Percentiles rank a stretch among this genome's conserved stretches.
These are phyloP conservation scores for Rhodosporidiobolus odoratus DNA, from an alignment of 768 basidiomycete genomes.

Conservation along the genomic window DNA sequence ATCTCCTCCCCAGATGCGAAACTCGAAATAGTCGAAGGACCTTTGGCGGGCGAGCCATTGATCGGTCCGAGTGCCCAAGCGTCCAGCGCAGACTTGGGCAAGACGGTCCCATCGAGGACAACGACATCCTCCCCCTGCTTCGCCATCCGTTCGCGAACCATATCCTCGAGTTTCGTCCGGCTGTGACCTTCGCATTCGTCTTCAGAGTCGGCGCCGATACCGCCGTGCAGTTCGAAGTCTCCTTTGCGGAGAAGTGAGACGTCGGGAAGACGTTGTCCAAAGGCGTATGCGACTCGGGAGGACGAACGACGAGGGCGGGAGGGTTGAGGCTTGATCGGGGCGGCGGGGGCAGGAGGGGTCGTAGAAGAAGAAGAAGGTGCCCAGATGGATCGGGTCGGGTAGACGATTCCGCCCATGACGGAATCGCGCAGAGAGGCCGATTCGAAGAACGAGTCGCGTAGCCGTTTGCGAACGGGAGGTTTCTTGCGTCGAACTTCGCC, in stretches of 20 bases:
- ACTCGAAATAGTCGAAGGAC: neutral
- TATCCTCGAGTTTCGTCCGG: neutral
- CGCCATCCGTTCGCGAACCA: slow-evolving; percentile 3
- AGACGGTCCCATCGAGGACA: slow-evolving; percentile 14
- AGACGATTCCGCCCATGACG: too few relatives aligned
- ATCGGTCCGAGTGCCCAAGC: slow-evolving; percentile 10
- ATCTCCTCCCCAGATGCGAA: neutral
- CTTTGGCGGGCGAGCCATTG: neutral
- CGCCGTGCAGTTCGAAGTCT: slow-evolving; percentile 34
- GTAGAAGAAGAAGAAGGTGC: neutral
- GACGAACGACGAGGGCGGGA: slow-evolving; percentile 10
- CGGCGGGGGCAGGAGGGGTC: neutral
- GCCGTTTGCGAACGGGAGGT: slow-evolving; percentile 1
- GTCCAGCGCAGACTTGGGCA: slow-evolving; percentile 25
- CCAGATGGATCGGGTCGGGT: too few relatives aligned
- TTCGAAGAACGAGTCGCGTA: slow-evolving; percentile 32
- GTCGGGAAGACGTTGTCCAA: slow-evolving; percentile 28
- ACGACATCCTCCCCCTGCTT: slow-evolving; percentile 8
- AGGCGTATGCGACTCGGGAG: slow-evolving; percentile 24
- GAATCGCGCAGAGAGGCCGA: slow-evolving; percentile 22
- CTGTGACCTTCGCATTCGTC: neutral
- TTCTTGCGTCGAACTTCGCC: neutral
- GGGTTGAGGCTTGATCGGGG: neutral
- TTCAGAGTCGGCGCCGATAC: neutral
- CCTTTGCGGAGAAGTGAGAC: neutral